Evolutionary conservation across 768 basidiomycete species (phyloP), one percentile per base, ranked within the genome.

Genomic region (Cystofilobasidium capitatum): DNA sequence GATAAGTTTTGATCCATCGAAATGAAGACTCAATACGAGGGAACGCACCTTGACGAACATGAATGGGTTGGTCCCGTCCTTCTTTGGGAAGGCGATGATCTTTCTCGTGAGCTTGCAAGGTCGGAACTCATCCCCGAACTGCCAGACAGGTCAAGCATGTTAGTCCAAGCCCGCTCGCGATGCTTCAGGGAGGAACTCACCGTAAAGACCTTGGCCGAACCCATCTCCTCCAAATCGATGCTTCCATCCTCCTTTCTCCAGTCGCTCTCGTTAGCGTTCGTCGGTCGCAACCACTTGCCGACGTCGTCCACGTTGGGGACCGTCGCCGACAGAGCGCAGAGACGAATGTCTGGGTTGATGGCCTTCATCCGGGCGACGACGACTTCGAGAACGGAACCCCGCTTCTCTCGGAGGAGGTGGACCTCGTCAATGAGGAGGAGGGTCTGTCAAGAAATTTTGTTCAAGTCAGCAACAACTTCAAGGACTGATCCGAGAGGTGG

Each of bases 91-190:
- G 2, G 87, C 86, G 71, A 89, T 82, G 13, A 96, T 88, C 71
- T 83, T 79, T 61, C 85, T 82, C 3, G 80, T 83, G 8, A 94
- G 81, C 73, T 84, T 85, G 78, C 91, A 93, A 2, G 94, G 91
- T 33, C 94, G 82, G 73, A 85, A 97, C 64, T 89, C 87, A 74
- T 98, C 91, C 13, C 89, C 91, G 70, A 99, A 98, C 91, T 96
- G 66, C 42, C 22, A 37, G 29, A 39, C 24, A 10, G 42, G 45
- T 47, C 13, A 40, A 35, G 36, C 69, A 71, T n/a, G 60, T 26
- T 17, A 54, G 36, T 36, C 8, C 14, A 63, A 49, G 57, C 26
- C n/a, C n/a, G n/a, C n/a, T n/a, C 17, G 51, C 13, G 9, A 33
- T 31, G 37, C 17, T 12, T 16, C 31, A 36, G 36, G 22, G 14